Evolutionary conservation across 768 basidiomycete species (phyloP), one percentile per base, ranked within the genome.

Genomic region (Dacryopinax primogenitus): DNA sequence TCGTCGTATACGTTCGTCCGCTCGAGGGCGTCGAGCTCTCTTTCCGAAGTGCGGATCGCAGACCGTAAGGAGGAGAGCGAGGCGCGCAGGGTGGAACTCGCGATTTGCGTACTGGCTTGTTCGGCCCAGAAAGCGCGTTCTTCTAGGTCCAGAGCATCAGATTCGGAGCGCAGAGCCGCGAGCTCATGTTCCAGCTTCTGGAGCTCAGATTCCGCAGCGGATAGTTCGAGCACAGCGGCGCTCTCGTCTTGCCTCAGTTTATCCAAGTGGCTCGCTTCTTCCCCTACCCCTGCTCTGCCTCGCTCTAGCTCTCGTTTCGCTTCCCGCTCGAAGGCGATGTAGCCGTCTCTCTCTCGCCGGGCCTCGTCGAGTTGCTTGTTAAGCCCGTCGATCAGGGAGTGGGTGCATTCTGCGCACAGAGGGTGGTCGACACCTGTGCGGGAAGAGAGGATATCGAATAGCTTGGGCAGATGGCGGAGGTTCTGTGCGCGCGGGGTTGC

Each of bases 1-100:
- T 96, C 92, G 67, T 92, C 92, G 77, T 95, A 95, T 26, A 96
- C 92, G 72, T 96, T 96, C 1, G 92, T 92, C 63, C 87, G 83
- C 72, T 92, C 88, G 12, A 96, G 80, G 74, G 90, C 88, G 72
- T 72, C 71, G 3, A 76, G 66, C 47, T 74, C 73, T 0, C 64
- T 64, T 62, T 45, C 33, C 28, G 39, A 51, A 32, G 67, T 67
- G 67, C 36, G 21, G 39, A 66, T 34, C 21, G 65, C 65, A 18
- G 63, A 32, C 3, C 32, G 15, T 9, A 63, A 21, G 37, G 61
- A 69, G 13, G 64, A 64, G 18, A 68, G 63, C 34, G 62, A 23
- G 34, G 68, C 65, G n/a, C 39, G 34, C 15, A 64, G 45, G 30
- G 62, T 67, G 2, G 68, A 39, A 13, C 41, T 12, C 1, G 47